Conservation (phyloP, 75 land plant species). For the Selaginella moellendorffii region DNA sequence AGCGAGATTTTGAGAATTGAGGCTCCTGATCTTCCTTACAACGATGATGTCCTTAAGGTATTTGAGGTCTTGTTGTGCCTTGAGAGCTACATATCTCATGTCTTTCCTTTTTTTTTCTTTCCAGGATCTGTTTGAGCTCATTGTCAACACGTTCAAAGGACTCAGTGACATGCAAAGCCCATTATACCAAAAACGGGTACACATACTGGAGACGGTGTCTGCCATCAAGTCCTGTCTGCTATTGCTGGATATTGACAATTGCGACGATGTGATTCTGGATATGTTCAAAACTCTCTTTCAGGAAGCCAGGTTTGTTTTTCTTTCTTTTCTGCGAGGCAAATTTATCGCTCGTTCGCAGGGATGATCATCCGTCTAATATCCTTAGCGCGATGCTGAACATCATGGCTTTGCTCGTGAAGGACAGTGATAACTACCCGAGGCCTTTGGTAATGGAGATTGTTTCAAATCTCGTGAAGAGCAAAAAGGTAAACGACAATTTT, state of each 20-base stretch:
- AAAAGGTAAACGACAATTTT: constrained; percentile 55
- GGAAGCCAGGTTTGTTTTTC: constrained; percentile 44
- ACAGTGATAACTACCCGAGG: constrained; percentile 62
- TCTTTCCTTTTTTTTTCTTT: too few species aligned
- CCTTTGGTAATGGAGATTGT: constrained; percentile 58
- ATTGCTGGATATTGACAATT: constrained; percentile 65
- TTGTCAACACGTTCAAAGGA: constrained; percentile 50
- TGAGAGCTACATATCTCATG: too few species aligned
- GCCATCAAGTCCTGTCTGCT: constrained; percentile 67
- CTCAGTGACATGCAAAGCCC: constrained; percentile 45
- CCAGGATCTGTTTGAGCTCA: constrained; percentile 61
- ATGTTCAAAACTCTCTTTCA: constrained; percentile 51
- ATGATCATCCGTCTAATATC: constrained; percentile 48
- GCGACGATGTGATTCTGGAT: constrained; percentile 52
- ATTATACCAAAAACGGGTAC: constrained; percentile 49
- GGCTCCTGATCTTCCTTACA: constrained; percentile 82
- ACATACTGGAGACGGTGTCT: constrained; percentile 61
- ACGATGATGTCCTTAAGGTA: constrained; percentile 65
- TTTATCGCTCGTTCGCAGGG: constrained; percentile 38
- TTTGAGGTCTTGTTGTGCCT: too few species aligned
- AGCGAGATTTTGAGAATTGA: constrained; percentile 69
- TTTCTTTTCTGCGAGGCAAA: too few species aligned
- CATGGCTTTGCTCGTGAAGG: constrained; percentile 53
- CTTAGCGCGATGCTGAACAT: constrained; percentile 45
- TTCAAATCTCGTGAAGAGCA: constrained; percentile 46